phyloP scores from a whole-genome alignment of 371 early-diverging fungal genomes.

The Haplosporangium sp. region DNA sequence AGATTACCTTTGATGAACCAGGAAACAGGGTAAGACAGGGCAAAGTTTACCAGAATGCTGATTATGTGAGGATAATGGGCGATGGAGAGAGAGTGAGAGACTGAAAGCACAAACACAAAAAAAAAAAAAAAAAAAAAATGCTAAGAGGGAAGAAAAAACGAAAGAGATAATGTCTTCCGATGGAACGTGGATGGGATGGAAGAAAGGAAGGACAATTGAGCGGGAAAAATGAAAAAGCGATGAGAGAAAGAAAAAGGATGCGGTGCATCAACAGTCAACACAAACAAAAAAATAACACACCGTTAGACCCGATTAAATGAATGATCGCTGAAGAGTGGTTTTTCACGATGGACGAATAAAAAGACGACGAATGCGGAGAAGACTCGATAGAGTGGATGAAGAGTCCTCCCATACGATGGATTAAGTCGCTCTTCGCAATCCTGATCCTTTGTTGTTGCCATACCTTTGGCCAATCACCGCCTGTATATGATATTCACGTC shows the following conservation, averaged over 20 bases:
- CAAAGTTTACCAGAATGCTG: conserved; percentile 2
- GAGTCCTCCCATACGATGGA: too few species aligned
- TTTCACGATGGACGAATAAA: too few species aligned
- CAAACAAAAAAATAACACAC: neutral
- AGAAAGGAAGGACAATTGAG: neutral
- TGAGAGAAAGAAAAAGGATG: neutral
- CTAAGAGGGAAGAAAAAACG: neutral
- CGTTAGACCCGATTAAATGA: neutral
- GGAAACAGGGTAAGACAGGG: neutral
- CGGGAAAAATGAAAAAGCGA: neutral
- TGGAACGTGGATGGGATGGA: neutral
- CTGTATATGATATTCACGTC: neutral
- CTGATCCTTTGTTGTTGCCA: too few species aligned
- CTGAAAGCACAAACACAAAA: neutral
- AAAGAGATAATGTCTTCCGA: neutral
- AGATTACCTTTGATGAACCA: neutral
- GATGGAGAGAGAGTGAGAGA: neutral
- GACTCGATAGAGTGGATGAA: too few species aligned
- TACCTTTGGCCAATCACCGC: neutral
- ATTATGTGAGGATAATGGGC: neutral
- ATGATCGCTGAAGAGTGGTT: neutral
- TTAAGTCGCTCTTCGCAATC: too few species aligned
- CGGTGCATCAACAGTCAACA: neutral
- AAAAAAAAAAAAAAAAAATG: neutral
- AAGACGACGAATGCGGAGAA: too few species aligned